Evolutionary conservation across 78 protist species (phyloP).

Genomic region (Guillardia theta): DNA sequence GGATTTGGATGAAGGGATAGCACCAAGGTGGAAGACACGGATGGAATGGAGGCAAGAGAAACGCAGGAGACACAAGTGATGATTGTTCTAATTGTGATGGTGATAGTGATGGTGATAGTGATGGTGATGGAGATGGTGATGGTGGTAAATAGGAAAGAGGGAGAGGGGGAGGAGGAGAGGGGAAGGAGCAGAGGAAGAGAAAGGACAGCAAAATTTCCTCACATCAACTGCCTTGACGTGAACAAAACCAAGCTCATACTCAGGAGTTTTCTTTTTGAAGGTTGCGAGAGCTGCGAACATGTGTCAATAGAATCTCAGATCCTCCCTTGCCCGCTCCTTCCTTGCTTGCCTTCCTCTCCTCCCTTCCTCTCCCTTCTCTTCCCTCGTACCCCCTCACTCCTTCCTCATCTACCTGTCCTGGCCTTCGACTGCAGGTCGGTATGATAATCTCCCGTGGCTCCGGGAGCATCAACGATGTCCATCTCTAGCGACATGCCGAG

Average conservation of each 20-base stretch:
- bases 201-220: background rate
- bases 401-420: too few relatives aligned
- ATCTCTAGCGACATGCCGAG: conserved; percentile 74
- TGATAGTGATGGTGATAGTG: background rate
- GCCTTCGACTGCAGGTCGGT: conserved; percentile 74
- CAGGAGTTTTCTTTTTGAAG: background rate
- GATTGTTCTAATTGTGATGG: background rate
- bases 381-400: too few relatives aligned
- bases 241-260: conserved; percentile 68
- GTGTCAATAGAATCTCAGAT: too few relatives aligned
- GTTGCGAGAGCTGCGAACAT: background rate
- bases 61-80: background rate
- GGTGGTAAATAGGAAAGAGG: background rate
- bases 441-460: conserved; percentile 85
- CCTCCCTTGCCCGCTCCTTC: too few relatives aligned
- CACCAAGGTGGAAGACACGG: background rate
- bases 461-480: background rate
- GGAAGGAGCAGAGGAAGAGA: background rate
- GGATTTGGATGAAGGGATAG: background rate
- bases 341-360: too few relatives aligned
- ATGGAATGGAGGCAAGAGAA: too few relatives aligned
- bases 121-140: background rate
- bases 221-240: conserved; percentile 82
- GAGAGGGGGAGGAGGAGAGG: background rate
- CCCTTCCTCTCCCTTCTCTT: too few relatives aligned